A percentile compares a stretch with the other conserved stretches of the same genome.
These are phyloP conservation scores for Camellia granthamiana DNA, from an alignment of 148 eudicot genomes.

Conservation along the genomic window DNA sequence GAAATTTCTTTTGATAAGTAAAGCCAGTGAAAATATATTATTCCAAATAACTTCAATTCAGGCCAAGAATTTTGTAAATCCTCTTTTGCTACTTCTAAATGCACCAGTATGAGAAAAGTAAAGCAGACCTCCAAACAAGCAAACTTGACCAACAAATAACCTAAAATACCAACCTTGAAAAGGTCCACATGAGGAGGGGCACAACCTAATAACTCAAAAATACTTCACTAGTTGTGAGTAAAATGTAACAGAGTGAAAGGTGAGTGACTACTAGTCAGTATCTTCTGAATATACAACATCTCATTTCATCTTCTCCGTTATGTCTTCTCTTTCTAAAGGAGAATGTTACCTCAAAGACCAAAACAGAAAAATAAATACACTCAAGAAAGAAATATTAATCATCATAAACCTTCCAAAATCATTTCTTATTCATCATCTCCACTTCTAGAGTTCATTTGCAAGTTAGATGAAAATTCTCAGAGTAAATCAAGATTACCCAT, in stretches of 20 bases:
- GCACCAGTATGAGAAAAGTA: not conserved
- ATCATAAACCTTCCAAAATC: not conserved
- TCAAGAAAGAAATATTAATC: not conserved
- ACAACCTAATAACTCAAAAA: not conserved
- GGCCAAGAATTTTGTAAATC: not conserved
- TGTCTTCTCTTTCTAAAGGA: not conserved
- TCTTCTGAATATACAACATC: not conserved
- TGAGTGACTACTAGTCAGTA: not conserved
- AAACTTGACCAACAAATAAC: not conserved
- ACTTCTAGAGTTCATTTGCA: not conserved
- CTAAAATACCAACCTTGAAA: not conserved
- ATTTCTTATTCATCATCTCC: not conserved
- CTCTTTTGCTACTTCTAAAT: not conserved
- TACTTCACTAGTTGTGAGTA: not conserved
- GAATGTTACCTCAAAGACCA: not conserved
- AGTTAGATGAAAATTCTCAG: not conserved
- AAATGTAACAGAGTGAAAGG: not conserved
- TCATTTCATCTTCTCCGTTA: not conserved
- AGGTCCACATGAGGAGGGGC: not conserved
- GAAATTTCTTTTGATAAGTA: too few species aligned
- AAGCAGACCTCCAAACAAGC: constrained; percentile 1
- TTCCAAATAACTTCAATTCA: not conserved
- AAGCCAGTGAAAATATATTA: not conserved
- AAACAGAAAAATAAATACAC: not conserved
- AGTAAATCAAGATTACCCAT: constrained; percentile 56